A percentile compares a stretch with the other conserved stretches of the same genome.
Evolutionary conservation across 2,329 filamentous ascomycete species (phyloP).

Genomic region (Keithomyces neogunnii): DNA sequence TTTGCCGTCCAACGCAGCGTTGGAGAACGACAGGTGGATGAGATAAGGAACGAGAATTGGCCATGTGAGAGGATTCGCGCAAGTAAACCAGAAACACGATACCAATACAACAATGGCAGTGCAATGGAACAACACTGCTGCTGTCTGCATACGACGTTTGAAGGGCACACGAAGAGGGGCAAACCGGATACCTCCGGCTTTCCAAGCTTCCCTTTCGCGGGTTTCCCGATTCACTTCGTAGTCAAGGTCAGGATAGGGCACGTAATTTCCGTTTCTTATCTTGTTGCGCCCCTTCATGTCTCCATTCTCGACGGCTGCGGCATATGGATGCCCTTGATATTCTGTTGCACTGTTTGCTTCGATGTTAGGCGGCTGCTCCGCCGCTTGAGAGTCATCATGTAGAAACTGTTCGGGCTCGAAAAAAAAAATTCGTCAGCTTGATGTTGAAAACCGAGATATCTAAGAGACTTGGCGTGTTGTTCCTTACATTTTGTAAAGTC

Average conservation of each 20-base stretch:
- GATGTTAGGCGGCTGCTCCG: background rate
- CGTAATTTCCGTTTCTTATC: slow-evolving; percentile 7
- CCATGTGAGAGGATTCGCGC: slow-evolving; percentile 88
- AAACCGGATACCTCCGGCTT: slow-evolving; percentile 60
- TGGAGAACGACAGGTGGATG: slow-evolving; percentile 74
- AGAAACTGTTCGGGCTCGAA: background rate
- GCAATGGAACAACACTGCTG: slow-evolving; percentile 67
- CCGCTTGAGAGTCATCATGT: background rate
- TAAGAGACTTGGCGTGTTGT: background rate
- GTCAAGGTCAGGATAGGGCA: slow-evolving; percentile 20
- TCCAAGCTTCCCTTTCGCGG: slow-evolving; percentile 24
- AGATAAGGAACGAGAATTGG: slow-evolving; percentile 69
- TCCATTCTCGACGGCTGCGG: background rate
- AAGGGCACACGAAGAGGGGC: slow-evolving; percentile 71
- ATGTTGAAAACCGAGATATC: too few relatives aligned
- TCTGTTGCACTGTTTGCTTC: background rate
- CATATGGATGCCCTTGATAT: background rate
- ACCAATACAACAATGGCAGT: slow-evolving; percentile 62
- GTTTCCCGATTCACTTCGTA: slow-evolving; percentile 9
- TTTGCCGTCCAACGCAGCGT: slow-evolving; percentile 65
- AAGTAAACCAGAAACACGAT: slow-evolving; percentile 81
- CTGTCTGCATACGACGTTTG: slow-evolving; percentile 64
- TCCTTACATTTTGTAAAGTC: background rate
- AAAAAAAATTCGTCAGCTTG: too few relatives aligned
- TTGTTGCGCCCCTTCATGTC: background rate